A percentile compares a stretch with the other conserved stretches of the same genome.
Conservation (phyloP, 768 basidiomycete species). For the Podaxis pistillaris region DNA sequence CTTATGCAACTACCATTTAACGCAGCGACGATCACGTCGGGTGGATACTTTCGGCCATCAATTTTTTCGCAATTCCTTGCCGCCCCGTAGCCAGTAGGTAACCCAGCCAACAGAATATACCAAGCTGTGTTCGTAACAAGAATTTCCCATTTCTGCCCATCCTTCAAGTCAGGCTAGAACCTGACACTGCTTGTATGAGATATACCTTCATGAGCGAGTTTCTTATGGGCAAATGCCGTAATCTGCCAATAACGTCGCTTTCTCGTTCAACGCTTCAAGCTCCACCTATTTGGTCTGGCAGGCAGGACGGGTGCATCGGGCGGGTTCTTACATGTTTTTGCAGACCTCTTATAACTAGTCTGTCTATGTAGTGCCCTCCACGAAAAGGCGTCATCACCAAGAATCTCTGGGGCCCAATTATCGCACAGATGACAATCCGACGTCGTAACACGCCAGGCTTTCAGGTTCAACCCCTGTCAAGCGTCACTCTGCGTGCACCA, state of each 20-base stretch:
- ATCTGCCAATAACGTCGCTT: conserved; percentile 51
- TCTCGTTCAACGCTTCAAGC: conserved; percentile 40
- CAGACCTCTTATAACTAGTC: conserved; percentile 27
- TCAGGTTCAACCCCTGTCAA: conserved; percentile 56
- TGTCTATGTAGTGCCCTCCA: too few species aligned
- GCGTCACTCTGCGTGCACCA: conserved; percentile 64
- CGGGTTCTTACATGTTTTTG: conserved; percentile 34
- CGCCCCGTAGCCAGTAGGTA: conserved; percentile 39
- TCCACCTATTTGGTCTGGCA: conserved; percentile 54
- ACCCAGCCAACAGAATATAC: conserved; percentile 69
- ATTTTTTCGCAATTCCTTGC: conserved; percentile 30
- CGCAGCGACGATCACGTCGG: not conserved
- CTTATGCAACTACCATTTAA: not conserved
- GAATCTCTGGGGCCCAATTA: too few species aligned
- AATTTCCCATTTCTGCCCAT: conserved; percentile 53
- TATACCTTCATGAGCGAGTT: conserved; percentile 72
- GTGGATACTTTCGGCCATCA: not conserved
- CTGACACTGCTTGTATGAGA: conserved; percentile 41
- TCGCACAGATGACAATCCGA: conserved; percentile 67
- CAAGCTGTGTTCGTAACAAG: conserved; percentile 64
- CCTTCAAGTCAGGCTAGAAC: conserved; percentile 57
- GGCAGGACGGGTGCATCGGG: conserved; percentile 80
- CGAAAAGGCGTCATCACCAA: too few species aligned
- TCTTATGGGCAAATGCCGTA: conserved; percentile 66
- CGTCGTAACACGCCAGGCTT: conserved; percentile 61